Evolutionary conservation across 306 rosid genomes (phyloP).

Genomic region (Rosa rugosa): DNA sequence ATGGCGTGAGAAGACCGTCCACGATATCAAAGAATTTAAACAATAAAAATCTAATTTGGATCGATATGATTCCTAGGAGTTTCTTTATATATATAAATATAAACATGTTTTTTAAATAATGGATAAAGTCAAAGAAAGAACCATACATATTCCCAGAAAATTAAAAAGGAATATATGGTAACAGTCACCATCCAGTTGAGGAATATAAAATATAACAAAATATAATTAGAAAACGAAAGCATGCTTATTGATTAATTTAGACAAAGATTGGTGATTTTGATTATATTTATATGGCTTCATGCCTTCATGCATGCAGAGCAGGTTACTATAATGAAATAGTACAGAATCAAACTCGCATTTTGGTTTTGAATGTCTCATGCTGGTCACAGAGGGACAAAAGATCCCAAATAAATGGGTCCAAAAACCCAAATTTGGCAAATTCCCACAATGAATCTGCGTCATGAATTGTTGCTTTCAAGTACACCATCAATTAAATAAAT

Average conservation of each 20-base stretch:
- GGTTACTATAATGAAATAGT: neutral
- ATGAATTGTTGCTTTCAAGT: conserved; percentile 18
- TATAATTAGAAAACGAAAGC: neutral
- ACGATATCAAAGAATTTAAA: neutral
- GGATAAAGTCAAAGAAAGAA: conserved; percentile 15
- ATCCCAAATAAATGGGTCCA: conserved; percentile 25
- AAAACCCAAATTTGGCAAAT: conserved; percentile 1
- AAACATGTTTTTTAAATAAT: neutral
- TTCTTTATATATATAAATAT: neutral
- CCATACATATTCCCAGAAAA: neutral
- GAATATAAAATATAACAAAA: neutral
- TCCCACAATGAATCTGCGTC: conserved; percentile 15
- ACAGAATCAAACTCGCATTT: neutral
- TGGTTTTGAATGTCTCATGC: neutral
- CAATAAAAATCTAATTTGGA: neutral
- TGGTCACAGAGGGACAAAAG: conserved; percentile 17
- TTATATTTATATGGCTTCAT: neutral
- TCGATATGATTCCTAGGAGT: neutral
- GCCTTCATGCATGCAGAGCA: neutral
- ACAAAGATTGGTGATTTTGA: too few species aligned
- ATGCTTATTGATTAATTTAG: neutral
- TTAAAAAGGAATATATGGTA: neutral
- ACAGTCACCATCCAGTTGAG: conserved; percentile 8
- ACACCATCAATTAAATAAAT: neutral
- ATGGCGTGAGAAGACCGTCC: neutral